Conservation (phyloP, 1,284 basidiomycete species). For the Ustilago xerochloae region DNA sequence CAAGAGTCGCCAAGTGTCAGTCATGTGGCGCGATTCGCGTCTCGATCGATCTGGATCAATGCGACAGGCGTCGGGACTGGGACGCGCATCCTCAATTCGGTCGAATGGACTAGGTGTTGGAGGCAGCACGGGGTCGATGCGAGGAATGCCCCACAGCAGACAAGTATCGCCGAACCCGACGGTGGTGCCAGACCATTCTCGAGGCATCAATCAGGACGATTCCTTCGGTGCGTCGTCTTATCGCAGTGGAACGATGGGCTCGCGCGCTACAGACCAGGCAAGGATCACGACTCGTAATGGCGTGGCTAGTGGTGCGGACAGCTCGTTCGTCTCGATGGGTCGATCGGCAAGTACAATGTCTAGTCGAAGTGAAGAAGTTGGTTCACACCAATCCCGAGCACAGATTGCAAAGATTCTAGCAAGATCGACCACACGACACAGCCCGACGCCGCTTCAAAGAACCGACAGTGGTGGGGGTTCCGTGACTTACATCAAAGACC, state of each 20-base stretch:
- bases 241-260: neutral
- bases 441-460: slow-evolving; percentile 4
- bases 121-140: slow-evolving; percentile 11
- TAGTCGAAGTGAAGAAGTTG: slow-evolving; percentile 21
- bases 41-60: slow-evolving; percentile 37
- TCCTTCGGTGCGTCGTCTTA: neutral
- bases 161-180: slow-evolving; percentile 47
- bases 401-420: slow-evolving; percentile 60
- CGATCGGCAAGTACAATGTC: slow-evolving; percentile 22
- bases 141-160: slow-evolving; percentile 11
- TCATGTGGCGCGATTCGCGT: slow-evolving; percentile 49
- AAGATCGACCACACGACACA: slow-evolving; percentile 36
- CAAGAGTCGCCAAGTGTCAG: slow-evolving; percentile 37
- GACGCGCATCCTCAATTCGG: slow-evolving; percentile 17
- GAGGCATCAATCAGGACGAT: neutral
- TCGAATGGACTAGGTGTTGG: slow-evolving; percentile 19
- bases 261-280: neutral
- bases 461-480: slow-evolving; percentile 4
- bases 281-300: neutral
- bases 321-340: slow-evolving; percentile 4
- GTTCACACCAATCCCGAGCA: slow-evolving; percentile 29
- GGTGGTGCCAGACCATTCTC: slow-evolving; percentile 21
- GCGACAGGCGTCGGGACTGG: slow-evolving; percentile 26
- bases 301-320: neutral
- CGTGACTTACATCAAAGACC: slow-evolving; percentile 9